A percentile compares a stretch with the other conserved stretches of the same genome.
phyloP scores from a whole-genome alignment of 805 yeast genomes.

The Kazachstania kunashirensis region DNA sequence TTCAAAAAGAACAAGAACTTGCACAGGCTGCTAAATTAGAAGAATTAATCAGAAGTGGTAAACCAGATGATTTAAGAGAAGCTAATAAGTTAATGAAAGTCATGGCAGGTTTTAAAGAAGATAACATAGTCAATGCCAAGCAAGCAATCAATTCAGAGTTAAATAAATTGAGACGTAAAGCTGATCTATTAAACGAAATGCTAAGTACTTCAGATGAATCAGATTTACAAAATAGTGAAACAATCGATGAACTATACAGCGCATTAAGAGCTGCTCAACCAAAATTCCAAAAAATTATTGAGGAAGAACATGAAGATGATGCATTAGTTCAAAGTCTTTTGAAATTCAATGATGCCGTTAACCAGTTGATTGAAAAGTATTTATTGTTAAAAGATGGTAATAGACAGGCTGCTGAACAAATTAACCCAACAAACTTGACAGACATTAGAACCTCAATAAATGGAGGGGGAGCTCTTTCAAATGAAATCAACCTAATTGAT shows the following conservation, averaged over 20 bases:
- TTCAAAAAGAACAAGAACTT: conserved; percentile 83
- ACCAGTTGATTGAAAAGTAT: conserved; percentile 58
- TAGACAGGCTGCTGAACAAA: conserved; percentile 40
- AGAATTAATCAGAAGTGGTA: conserved; percentile 89
- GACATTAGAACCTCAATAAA: conserved; percentile 10
- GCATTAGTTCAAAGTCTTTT: conserved; percentile 56
- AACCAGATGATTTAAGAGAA: conserved; percentile 89
- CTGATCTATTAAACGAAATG: conserved; percentile 84
- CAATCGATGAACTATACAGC: conserved; percentile 65
- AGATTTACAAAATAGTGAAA: conserved; percentile 42
- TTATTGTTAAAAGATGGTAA: conserved; percentile 53
- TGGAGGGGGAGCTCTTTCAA: conserved; percentile 32
- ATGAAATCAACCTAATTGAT: conserved; percentile 45
- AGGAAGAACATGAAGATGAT: conserved; percentile 67
- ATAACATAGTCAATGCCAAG: conserved; percentile 51
- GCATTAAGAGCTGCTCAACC: conserved; percentile 80
- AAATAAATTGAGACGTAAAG: conserved; percentile 73
- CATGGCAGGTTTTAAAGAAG: conserved; percentile 95
- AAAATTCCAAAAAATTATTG: conserved; percentile 71
- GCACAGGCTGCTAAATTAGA: conserved; percentile 94
- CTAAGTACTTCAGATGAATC: conserved; percentile 39
- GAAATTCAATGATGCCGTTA: conserved; percentile 64
- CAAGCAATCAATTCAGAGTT: conserved; percentile 77
- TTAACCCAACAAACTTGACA: conserved; percentile 34
- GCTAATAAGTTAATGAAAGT: conserved; percentile 95